phyloP scores from a whole-genome alignment of 2,329 filamentous ascomycete genomes.

The Amphichorda felina region DNA sequence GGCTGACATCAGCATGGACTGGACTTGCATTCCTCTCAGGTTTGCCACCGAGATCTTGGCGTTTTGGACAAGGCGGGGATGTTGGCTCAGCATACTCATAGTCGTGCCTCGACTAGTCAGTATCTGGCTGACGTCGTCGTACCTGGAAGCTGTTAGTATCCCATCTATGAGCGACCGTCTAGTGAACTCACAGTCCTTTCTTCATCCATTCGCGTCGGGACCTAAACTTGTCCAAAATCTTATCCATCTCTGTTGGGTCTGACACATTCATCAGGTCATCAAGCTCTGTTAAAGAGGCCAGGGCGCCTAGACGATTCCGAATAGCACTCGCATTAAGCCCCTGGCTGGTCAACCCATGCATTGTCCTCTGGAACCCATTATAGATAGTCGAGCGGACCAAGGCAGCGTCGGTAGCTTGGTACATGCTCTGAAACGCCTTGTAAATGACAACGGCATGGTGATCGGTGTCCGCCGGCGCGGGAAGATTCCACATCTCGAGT shows the following conservation, averaged over 20 bases:
- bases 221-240: conserved; percentile 51
- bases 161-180: neutral
- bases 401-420: conserved; percentile 47
- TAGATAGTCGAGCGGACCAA: conserved; percentile 48
- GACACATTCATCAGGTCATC: conserved; percentile 60
- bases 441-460: conserved; percentile 63
- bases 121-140: conserved; percentile 68
- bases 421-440: conserved; percentile 67
- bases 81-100: conserved; percentile 67
- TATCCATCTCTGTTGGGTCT: conserved; percentile 46
- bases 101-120: conserved; percentile 74
- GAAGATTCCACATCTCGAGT: conserved; percentile 86
- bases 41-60: conserved; percentile 50
- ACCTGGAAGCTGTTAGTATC: conserved; percentile 29
- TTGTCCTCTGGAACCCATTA: conserved; percentile 47
- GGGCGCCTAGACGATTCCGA: conserved; percentile 42
- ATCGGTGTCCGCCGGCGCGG: conserved; percentile 50
- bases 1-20: conserved; percentile 65
- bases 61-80: conserved; percentile 47
- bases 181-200: conserved; percentile 53
- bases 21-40: conserved; percentile 60
- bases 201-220: conserved; percentile 67
- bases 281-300: conserved; percentile 70
- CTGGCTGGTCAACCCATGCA: conserved; percentile 40
- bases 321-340: conserved; percentile 38